These are phyloP conservation scores for Saccharomyces mikatae DNA, from an alignment of 805 yeast genomes.

Conservation along the genomic window DNA sequence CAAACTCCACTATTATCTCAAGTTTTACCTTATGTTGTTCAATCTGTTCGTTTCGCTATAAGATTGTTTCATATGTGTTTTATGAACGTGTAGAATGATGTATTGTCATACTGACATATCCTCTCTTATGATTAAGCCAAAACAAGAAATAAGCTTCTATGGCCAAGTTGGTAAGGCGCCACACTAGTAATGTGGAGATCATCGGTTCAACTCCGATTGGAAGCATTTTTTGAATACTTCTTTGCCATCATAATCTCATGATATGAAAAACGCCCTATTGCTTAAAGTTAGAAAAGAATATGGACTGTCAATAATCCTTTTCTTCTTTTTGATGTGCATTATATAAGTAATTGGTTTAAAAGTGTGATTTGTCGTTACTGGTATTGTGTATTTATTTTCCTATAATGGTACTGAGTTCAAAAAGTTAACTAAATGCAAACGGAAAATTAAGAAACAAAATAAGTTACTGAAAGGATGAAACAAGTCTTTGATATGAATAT, in stretches of 20 bases:
- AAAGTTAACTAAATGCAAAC: neutral
- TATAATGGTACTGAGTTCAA: neutral
- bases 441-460: neutral
- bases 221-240: slow-evolving; percentile 46
- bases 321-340: too few relatives aligned
- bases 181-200: slow-evolving; percentile 86
- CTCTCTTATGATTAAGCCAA: too few relatives aligned
- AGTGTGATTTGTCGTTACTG: neutral
- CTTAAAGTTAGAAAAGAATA: neutral
- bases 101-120: too few relatives aligned
- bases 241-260: too few relatives aligned
- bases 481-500: neutral
- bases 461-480: neutral
- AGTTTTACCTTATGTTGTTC: too few relatives aligned
- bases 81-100: too few relatives aligned
- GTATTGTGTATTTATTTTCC: neutral
- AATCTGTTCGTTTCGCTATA: too few relatives aligned
- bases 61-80: too few relatives aligned
- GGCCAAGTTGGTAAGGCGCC: slow-evolving; percentile 79
- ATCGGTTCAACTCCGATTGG: slow-evolving; percentile 72
- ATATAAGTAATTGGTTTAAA: neutral
- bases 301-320: neutral
- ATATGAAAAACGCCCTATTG: neutral
- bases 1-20: too few relatives aligned
- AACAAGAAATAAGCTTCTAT: slow-evolving; percentile 43